Percentiles rank a stretch among this genome's conserved stretches.
These are phyloP conservation scores for Amphichorda felina DNA, from an alignment of 2,329 filamentous ascomycete species.

Conservation along the genomic window DNA sequence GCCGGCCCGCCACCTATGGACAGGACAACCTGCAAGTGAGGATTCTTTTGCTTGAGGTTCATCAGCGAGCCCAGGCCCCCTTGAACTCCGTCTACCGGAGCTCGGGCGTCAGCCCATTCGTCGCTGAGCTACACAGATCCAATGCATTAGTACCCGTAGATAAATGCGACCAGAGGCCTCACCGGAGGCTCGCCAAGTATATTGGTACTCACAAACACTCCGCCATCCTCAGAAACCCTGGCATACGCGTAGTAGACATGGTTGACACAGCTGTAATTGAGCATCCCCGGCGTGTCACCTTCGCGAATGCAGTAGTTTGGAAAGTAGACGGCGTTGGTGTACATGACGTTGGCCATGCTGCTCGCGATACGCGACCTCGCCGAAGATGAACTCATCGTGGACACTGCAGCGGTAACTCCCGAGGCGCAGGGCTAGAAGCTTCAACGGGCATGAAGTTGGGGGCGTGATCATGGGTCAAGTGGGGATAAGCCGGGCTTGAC, in stretches of 20 bases:
- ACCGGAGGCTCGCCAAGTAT: too few relatives aligned
- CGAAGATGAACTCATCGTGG: slow-evolving; percentile 28
- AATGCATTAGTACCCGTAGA: slow-evolving; percentile 12
- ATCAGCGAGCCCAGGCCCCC: slow-evolving; percentile 65
- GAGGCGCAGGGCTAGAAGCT: neutral
- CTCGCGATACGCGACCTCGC: slow-evolving; percentile 32
- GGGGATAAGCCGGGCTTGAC: too few relatives aligned
- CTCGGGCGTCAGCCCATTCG: slow-evolving; percentile 64
- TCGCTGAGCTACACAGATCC: slow-evolving; percentile 52
- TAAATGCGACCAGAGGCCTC: neutral
- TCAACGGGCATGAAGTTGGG: neutral
- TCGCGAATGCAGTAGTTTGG: slow-evolving; percentile 68
- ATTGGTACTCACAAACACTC: slow-evolving; percentile 53
- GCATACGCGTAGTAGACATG: slow-evolving; percentile 80
- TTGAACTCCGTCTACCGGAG: slow-evolving; percentile 57
- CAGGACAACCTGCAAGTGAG: slow-evolving; percentile 61
- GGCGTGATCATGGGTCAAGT: neutral
- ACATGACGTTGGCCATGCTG: slow-evolving; percentile 36
- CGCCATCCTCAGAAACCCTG: slow-evolving; percentile 58
- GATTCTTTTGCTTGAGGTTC: slow-evolving; percentile 58
- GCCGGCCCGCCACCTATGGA: slow-evolving; percentile 62
- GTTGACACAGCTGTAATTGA: slow-evolving; percentile 67
- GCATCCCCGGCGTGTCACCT: slow-evolving; percentile 58
- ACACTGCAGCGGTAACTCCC: neutral
- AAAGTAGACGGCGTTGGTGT: slow-evolving; percentile 71